Percentiles rank a stretch among this genome's conserved stretches.
Evolutionary conservation across 1,284 basidiomycete species (phyloP).

Genomic region (Xerocomus minutiporus): DNA sequence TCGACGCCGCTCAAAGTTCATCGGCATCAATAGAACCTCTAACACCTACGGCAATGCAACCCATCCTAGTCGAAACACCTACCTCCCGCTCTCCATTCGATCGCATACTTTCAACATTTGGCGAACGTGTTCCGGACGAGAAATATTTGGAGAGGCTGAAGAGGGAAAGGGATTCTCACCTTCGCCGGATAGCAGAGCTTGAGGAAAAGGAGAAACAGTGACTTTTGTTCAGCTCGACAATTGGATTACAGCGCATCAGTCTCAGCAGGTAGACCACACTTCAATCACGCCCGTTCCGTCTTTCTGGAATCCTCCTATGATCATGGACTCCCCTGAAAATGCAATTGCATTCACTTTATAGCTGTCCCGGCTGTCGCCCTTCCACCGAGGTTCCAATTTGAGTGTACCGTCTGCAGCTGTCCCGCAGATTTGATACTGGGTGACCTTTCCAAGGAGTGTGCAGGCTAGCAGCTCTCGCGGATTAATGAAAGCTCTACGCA

Average conservation of each 20-base stretch:
- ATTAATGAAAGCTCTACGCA: conserved; percentile 47
- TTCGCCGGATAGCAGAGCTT: conserved; percentile 53
- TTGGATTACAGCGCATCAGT: conserved; percentile 3
- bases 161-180: conserved; percentile 45
- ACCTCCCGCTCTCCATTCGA: conserved; percentile 22
- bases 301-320: conserved; percentile 56
- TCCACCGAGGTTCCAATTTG: conserved; percentile 44
- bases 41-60: conserved; percentile 5
- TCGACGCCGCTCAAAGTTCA: conserved; percentile 1
- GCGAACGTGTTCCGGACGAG: conserved; percentile 56
- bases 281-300: conserved; percentile 59
- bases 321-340: conserved; percentile 38
- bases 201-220: conserved; percentile 40
- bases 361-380: conserved; percentile 36
- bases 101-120: conserved; percentile 42
- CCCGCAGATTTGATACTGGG: conserved; percentile 42
- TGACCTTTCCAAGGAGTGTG: conserved; percentile 57
- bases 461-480: conserved; percentile 46
- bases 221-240: conserved; percentile 3
- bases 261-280: conserved; percentile 41
- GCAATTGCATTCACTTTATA: conserved; percentile 62
- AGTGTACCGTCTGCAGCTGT: conserved; percentile 29
- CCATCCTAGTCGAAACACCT: conserved; percentile 3
- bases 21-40: not conserved
- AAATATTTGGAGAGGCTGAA: conserved; percentile 56